phyloP scores from a whole-genome alignment of 2,329 filamentous ascomycete species.

The Chaetomium sp. region DNA sequence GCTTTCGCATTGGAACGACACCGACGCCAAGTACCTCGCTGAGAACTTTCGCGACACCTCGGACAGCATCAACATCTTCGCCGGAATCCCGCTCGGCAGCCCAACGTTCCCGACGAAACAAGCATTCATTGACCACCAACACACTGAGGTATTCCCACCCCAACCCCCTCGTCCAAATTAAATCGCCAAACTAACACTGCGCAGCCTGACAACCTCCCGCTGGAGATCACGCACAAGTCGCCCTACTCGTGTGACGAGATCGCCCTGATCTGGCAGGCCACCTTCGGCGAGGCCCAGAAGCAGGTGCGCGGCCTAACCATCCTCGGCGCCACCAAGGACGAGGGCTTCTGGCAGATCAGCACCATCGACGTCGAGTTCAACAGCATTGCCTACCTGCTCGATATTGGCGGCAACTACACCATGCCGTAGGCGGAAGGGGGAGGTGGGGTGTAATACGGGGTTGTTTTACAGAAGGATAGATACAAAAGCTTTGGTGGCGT shows the following conservation, averaged over 20 bases:
- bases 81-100: conserved; percentile 37
- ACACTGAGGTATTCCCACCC: conserved; percentile 15
- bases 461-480: background rate
- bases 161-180: background rate
- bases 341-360: conserved; percentile 38
- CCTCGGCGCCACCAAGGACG: conserved; percentile 32
- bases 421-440: conserved; percentile 16
- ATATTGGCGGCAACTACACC: conserved; percentile 34
- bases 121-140: conserved; percentile 37
- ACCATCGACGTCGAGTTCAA: conserved; percentile 43
- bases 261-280: conserved; percentile 40
- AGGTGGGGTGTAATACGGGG: background rate
- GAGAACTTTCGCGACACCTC: conserved; percentile 39
- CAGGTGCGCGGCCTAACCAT: conserved; percentile 40
- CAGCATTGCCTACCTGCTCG: conserved; percentile 35
- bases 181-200: background rate
- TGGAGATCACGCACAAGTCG: conserved; percentile 35
- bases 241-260: conserved; percentile 39
- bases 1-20: conserved; percentile 30
- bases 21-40: conserved; percentile 33
- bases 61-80: conserved; percentile 41
- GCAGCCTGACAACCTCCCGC: conserved; percentile 37
- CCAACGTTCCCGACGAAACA: conserved; percentile 39
- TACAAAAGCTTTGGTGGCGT: background rate
- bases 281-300: conserved; percentile 33